Percentiles rank a stretch among this genome's conserved stretches.
phyloP scores from a whole-genome alignment of 768 basidiomycete species.

The Sporobolomyces roseus region DNA sequence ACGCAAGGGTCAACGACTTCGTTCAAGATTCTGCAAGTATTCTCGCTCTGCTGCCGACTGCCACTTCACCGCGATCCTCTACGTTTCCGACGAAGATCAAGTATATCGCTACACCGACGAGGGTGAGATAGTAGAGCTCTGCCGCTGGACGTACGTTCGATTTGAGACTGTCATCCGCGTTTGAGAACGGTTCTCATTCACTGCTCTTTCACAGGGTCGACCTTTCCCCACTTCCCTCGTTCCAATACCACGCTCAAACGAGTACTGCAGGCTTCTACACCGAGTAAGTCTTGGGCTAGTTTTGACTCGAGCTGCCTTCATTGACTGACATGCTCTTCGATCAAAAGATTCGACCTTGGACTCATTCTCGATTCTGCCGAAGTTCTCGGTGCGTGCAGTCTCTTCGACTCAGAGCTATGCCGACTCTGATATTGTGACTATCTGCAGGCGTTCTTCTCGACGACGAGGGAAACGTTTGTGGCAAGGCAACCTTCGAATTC shows the following conservation, averaged over 20 bases:
- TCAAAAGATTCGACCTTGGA: constrained; percentile 25
- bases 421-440: neutral
- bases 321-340: neutral
- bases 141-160: constrained; percentile 8
- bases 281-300: constrained; percentile 55
- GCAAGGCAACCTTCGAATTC: constrained; percentile 19
- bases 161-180: neutral
- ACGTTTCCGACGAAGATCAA: constrained; percentile 45
- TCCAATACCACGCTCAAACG: constrained; percentile 47
- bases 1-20: constrained; percentile 76
- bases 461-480: constrained; percentile 12
- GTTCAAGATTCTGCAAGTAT: constrained; percentile 67
- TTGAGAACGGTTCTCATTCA: neutral
- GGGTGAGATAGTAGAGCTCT: constrained; percentile 42
- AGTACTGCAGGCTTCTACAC: constrained; percentile 72
- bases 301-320: neutral
- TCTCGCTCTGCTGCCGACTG: constrained; percentile 55
- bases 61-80: constrained; percentile 72
- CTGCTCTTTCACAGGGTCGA: constrained; percentile 61
- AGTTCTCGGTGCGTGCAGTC: neutral
- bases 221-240: constrained; percentile 69
- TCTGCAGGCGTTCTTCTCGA: constrained; percentile 9
- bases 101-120: constrained; percentile 66
- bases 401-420: no score
- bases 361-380: constrained; percentile 19